Percentiles rank a stretch among this genome's conserved stretches.
Evolutionary conservation across 1,284 basidiomycete genomes (phyloP).

Genomic region (Trichosporon inkin): DNA sequence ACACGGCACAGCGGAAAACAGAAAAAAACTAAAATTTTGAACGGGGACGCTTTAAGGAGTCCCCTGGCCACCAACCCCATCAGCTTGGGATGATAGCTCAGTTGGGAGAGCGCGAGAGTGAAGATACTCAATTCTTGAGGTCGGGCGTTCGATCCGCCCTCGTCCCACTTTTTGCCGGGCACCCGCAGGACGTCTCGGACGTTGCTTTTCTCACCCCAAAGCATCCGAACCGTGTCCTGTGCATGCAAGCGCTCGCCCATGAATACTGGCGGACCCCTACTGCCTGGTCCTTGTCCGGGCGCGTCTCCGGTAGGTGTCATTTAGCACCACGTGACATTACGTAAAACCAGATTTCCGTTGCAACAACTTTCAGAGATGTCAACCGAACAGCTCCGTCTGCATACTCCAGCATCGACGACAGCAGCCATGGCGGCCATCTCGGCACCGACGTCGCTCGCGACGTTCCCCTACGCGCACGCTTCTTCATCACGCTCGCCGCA

Average conservation of each 20-base stretch:
- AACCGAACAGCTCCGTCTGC: background rate
- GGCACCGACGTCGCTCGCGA: slow-evolving; percentile 41
- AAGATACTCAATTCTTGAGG: slow-evolving; percentile 14
- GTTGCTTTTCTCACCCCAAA: too few relatives aligned
- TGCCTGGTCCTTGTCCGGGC: too few relatives aligned
- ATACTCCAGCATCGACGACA: background rate
- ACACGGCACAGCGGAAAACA: too few relatives aligned
- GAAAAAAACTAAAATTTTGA: too few relatives aligned
- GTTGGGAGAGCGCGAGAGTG: slow-evolving; percentile 17
- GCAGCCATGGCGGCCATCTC: slow-evolving; percentile 40
- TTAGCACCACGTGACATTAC: background rate
- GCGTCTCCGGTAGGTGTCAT: too few relatives aligned
- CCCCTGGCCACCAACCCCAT: background rate
- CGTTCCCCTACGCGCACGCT: slow-evolving; percentile 38
- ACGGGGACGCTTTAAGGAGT: too few relatives aligned
- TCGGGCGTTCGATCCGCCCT: slow-evolving; percentile 18
- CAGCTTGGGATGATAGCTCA: slow-evolving; percentile 13
- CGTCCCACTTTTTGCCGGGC: slow-evolving; percentile 13
- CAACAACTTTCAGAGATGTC: background rate
- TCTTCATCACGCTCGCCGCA: slow-evolving; percentile 40
- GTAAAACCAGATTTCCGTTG: background rate
- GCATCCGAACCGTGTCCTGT: too few relatives aligned
- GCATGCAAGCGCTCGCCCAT: too few relatives aligned
- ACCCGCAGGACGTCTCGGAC: too few relatives aligned
- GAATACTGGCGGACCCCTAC: too few relatives aligned